A percentile compares a stretch with the other conserved stretches of the same genome.
Conservation (phyloP, 2,329 filamentous ascomycete species). For the Pseudopyricularia javanii region DNA sequence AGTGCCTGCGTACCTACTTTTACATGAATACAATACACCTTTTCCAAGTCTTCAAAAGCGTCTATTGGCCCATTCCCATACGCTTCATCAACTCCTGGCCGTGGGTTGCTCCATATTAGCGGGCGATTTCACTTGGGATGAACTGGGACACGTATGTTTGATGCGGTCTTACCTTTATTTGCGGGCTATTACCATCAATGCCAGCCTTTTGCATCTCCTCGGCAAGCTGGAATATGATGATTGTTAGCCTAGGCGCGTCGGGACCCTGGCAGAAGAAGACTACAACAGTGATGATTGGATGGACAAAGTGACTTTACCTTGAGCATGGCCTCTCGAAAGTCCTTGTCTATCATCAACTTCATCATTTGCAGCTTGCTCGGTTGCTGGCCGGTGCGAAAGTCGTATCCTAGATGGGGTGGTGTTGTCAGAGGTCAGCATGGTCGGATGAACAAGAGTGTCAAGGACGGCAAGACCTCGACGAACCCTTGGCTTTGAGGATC, state of each 20-base stretch:
- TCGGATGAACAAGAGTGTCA: too few relatives aligned
- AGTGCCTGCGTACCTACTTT: too few relatives aligned
- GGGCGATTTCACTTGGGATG: too few relatives aligned
- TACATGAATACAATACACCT: too few relatives aligned
- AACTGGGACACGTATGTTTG: too few relatives aligned
- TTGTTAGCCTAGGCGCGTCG: background rate
- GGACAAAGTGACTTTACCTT: background rate
- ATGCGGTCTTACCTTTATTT: background rate
- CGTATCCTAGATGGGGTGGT: too few relatives aligned
- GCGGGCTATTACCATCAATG: background rate
- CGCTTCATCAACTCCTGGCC: background rate
- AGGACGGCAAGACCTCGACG: background rate
- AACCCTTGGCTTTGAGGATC: background rate
- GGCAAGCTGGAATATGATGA: background rate
- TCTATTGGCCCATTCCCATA: background rate
- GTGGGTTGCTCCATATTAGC: background rate
- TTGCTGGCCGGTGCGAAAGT: background rate
- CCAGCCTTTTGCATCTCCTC: background rate
- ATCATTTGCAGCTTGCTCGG: background rate
- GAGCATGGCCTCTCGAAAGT: background rate
- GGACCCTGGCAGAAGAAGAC: background rate
- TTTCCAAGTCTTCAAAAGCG: too few relatives aligned
- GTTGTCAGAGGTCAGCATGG: background rate
- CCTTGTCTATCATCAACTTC: background rate
- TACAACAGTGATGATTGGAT: too few relatives aligned